Conservation (phyloP, 305 asterid species). For the Coffea humblotiana region DNA sequence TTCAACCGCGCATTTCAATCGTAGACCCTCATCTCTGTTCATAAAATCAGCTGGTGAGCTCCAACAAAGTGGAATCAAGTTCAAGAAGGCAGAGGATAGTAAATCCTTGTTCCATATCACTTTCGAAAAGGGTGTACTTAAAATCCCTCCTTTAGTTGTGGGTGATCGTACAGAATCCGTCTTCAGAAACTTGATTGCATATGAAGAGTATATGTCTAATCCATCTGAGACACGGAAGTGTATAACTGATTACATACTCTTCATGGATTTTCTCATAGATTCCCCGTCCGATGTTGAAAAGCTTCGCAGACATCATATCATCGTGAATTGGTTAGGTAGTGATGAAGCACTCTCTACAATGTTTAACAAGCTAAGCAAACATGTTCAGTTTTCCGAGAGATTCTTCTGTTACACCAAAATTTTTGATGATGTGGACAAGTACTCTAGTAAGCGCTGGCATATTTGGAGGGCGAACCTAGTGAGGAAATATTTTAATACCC, state of each 20-base stretch:
- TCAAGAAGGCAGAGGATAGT: background rate
- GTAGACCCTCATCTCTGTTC: no score
- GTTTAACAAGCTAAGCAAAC: background rate
- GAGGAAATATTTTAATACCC: background rate
- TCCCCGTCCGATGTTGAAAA: background rate
- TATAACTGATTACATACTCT: background rate
- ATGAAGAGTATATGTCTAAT: background rate
- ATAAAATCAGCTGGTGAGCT: no score
- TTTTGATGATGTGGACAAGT: background rate
- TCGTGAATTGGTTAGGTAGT: background rate
- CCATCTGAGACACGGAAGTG: background rate
- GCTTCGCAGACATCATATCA: background rate
- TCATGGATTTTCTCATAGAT: background rate
- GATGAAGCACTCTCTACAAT: background rate
- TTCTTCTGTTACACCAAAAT: background rate
- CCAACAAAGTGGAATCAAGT: background rate
- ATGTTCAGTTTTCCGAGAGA: fast-evolving
- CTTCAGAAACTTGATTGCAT: background rate
- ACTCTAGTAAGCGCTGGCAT: background rate
- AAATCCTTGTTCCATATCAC: background rate
- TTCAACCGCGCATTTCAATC: no score
- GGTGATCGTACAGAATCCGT: background rate
- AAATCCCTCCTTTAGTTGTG: background rate
- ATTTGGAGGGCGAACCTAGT: background rate
- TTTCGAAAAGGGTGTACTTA: background rate